A percentile compares a stretch with the other conserved stretches of the same genome.
Conservation (phyloP, 345 rosid species). For the Raphanus raphanistrum region DNA sequence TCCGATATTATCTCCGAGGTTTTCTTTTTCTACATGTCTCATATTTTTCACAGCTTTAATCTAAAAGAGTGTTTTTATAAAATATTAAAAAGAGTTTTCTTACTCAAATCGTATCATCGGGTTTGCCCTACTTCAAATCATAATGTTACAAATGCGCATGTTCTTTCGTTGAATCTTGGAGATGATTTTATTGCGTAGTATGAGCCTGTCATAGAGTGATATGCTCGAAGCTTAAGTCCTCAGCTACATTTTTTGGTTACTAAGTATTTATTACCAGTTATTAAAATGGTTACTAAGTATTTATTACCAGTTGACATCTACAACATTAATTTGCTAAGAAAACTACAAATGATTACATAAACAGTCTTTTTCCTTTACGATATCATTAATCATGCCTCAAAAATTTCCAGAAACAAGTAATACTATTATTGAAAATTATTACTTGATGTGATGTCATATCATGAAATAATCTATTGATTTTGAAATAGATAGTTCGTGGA, state of each 20-base stretch:
- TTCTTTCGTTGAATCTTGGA: neutral
- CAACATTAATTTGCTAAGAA: no score
- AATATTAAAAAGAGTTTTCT: neutral
- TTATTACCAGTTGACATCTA: no score
- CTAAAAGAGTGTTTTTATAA: neutral
- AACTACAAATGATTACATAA: neutral
- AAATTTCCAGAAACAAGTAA: neutral
- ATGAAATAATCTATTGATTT: neutral
- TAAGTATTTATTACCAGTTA: no score
- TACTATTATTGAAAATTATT: neutral
- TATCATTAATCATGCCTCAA: neutral
- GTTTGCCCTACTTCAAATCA: neutral
- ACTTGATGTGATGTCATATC: slow-evolving; percentile 1
- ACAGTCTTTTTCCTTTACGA: neutral
- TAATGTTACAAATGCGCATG: neutral
- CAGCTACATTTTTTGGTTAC: no score
- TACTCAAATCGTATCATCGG: neutral
- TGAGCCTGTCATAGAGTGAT: neutral
- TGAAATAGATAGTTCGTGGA: slow-evolving; percentile 14
- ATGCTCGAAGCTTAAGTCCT: neutral
- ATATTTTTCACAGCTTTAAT: neutral
- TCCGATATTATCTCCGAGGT: slow-evolving; percentile 22
- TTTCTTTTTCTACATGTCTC: neutral
- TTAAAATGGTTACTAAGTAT: no score
- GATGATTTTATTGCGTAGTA: neutral